These are phyloP conservation scores for Pseudogymnoascus sp. DNA, from an alignment of 2,329 filamentous ascomycete species.

Conservation along the genomic window DNA sequence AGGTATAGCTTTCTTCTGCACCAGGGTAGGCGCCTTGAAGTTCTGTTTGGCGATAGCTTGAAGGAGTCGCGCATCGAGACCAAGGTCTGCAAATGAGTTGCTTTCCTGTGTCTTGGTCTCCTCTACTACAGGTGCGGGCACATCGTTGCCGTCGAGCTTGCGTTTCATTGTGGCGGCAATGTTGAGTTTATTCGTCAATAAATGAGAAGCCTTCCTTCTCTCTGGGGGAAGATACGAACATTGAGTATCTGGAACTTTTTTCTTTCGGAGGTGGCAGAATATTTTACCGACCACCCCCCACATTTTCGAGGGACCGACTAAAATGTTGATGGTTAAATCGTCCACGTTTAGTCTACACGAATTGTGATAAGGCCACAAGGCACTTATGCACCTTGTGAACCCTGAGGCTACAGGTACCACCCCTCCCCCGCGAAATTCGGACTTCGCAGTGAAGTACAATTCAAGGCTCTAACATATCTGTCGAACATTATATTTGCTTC, in stretches of 20 bases:
- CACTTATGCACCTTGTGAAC: not conserved
- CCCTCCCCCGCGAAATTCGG: not conserved
- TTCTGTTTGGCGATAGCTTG: conserved; percentile 79
- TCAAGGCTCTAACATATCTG: not conserved
- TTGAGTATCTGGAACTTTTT: conserved; percentile 7
- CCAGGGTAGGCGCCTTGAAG: conserved; percentile 78
- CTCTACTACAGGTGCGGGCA: conserved; percentile 35
- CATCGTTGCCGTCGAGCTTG: conserved; percentile 52
- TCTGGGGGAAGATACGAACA: conserved; percentile 10
- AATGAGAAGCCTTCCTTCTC: conserved; percentile 12
- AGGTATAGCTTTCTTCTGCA: conserved; percentile 83
- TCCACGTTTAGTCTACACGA: not conserved
- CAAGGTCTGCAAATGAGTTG: conserved; percentile 63
- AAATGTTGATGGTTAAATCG: not conserved
- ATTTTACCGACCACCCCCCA: not conserved
- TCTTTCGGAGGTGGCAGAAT: conserved; percentile 7
- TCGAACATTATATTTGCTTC: not conserved
- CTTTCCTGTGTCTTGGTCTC: conserved; percentile 23
- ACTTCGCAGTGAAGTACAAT: not conserved
- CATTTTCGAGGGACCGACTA: not conserved
- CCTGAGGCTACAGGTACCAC: not conserved
- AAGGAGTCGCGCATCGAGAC: conserved; percentile 75
- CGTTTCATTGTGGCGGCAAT: conserved; percentile 45
- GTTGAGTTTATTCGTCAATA: conserved; percentile 11
- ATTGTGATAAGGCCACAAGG: not conserved